Base-by-base conservation (phyloP, 257 asterid species). In the Jacaranda copaia region DNA sequence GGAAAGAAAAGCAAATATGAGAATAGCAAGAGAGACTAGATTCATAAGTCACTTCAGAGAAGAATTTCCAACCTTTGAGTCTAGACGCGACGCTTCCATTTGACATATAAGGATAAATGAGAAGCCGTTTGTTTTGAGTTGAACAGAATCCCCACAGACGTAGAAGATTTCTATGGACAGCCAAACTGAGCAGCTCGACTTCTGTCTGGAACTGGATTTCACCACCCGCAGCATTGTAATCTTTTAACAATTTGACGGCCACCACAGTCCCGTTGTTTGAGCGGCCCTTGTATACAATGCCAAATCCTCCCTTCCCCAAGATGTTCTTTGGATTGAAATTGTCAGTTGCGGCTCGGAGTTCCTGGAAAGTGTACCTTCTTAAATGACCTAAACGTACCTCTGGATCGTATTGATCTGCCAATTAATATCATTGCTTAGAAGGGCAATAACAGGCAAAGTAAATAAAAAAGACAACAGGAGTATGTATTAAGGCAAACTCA, bases 171-270 rank as follows among this genome's bases (percentile, higher is more conserved):
- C 93, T 83, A 78, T 94, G 98, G 36, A 94, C 96, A 15, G 98
- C 98, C 79, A 94, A 82, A 80, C 98, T 94, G 82, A 94, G 92
- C 16, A 90, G 83, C 84, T 94, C 96, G 0, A 94, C 97, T 85
- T 96, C 99, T 8, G 97, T 96, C 79, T 96, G 98, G 71, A 96
- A 96, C 86, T 96, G 99, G 52, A 89, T 88, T 80, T 96, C 98
- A 45, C 98, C 97, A 5, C 98, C 97, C 43, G 82, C 89, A 32
- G 96, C 90, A 83, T 86, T 90, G 36, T 87, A 90, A 69, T 96
- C 98, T 60, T 96, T 93, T 79, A 96, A 74, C 81, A 97, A 86
- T 86, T 93, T 96, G 60, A 96, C 97, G 20, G 99, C 99, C 81
- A 96, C 96, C 39, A 89, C 80, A 15, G 97, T 90, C 42, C 98